Evolutionary conservation across 441 rosid genomes (phyloP).

Genomic region (Corymbia calophylla): DNA sequence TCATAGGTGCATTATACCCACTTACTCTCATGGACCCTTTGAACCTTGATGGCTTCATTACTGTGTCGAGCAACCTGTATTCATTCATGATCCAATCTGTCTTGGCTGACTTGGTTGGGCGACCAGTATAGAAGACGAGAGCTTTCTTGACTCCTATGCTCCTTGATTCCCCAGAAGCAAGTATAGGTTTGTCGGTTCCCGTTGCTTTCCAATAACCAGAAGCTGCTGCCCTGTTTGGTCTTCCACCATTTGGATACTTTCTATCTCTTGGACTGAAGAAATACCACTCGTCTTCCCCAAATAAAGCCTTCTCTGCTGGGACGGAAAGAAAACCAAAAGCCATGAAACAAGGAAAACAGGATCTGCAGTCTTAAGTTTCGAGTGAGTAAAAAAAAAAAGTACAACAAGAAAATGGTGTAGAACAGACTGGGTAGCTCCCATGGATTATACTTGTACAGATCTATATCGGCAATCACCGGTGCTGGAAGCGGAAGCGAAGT

Average conservation of each 20-base stretch:
- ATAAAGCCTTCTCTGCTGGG: conserved; percentile 35
- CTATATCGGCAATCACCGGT: not conserved
- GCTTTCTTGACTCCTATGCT: conserved; percentile 49
- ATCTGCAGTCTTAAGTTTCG: not conserved
- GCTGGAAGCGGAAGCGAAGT: not conserved
- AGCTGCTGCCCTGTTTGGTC: conserved; percentile 48
- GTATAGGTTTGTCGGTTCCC: conserved; percentile 37
- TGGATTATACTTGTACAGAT: not conserved
- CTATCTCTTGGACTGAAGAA: conserved; percentile 57
- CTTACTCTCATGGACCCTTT: conserved; percentile 49
- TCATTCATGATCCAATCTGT: conserved; percentile 54
- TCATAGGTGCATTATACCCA: not conserved
- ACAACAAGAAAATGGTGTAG: not conserved
- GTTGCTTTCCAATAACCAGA: conserved; percentile 54
- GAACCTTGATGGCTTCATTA: conserved; percentile 16
- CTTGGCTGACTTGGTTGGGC: conserved; percentile 35
- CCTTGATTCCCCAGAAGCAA: conserved; percentile 16
- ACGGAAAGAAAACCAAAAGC: not conserved
- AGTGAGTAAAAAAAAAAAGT: not conserved
- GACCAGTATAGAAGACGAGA: conserved; percentile 40
- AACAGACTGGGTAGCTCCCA: conserved; percentile 35
- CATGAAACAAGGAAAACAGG: not conserved
- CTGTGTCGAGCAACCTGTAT: conserved; percentile 23
- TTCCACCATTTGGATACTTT: conserved; percentile 46
- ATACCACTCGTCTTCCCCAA: conserved; percentile 49